Conservation (phyloP, 441 rosid genomes). For the Populus tomentosa region DNA sequence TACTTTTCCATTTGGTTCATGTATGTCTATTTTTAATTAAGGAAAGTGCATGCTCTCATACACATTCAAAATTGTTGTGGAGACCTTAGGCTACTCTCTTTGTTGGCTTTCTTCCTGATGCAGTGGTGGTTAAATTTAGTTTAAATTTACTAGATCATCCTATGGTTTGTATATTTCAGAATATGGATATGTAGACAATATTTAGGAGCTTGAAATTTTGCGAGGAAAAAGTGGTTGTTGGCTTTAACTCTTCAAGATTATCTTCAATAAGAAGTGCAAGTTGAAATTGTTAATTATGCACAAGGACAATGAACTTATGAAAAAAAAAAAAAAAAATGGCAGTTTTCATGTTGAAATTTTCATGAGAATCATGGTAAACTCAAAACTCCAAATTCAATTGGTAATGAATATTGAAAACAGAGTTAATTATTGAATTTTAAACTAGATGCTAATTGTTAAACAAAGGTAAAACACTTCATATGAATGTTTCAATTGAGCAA, state of each 20-base stretch:
- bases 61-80: neutral
- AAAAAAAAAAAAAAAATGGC: neutral
- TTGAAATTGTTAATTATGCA: neutral
- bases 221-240: neutral
- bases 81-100: neutral
- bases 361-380: neutral
- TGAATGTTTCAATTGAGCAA: neutral
- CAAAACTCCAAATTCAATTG: neutral
- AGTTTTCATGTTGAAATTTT: slow-evolving; percentile 3
- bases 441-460: neutral
- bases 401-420: neutral
- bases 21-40: neutral
- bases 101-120: neutral
- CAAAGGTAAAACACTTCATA: neutral
- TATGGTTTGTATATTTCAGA: slow-evolving; percentile 2
- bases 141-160: neutral
- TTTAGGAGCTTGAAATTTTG: neutral
- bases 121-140: neutral
- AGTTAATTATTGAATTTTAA: neutral
- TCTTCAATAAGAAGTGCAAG: neutral
- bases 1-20: neutral
- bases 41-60: neutral
- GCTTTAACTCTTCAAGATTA: neutral
- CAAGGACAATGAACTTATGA: too few relatives aligned
- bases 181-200: neutral